Base-by-base conservation (phyloP, 2,329 filamentous ascomycete genomes). In the Akanthomyces lecanii region DNA sequence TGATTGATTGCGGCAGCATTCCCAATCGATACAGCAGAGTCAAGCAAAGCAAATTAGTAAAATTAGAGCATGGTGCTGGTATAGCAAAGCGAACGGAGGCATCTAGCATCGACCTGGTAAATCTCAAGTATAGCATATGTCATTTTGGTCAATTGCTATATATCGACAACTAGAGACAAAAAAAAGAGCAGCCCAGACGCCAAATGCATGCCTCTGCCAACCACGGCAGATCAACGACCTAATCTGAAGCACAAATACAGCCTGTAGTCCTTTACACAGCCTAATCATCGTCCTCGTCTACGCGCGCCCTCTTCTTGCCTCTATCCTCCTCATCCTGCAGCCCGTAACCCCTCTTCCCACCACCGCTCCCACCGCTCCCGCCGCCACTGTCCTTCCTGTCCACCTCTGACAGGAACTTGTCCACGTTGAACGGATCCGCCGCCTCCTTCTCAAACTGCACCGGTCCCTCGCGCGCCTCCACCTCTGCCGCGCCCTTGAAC, bases 381-480 rank as follows among this genome's bases (percentile, higher is more conserved):
- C 57, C 38, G 2, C 38, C 48, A 3, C 84, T 82, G 3, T 79
- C 77, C 63, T 79, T 82, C 74, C 87, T 84, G 75, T 80, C 86
- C 70, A 82, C 92, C 74, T 97, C 92, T 42, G 86, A 89, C 73
- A 99, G 86, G 80, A 99, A 96, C 71, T 91, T 90, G 73, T 96
- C 92, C 68, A 98, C 95, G 56, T 96, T 93, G 75, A 98, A 98
- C 1, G 92, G 92, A 76, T 98, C 94, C 36, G 77, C 78, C 1
- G 78, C 84, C 60, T 97, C 94, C 76, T 94, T 96, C 76, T 98
- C 94, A 70, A 99, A 99, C 75, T 97, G 91, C 33, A 99, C 95
- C 0, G 95, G 95, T 5, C 95, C 95, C 70, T 96, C 91, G 62
- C 93, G 86, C 65, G 85, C 86, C 82, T 97, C 93, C 59, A 88